Evolutionary conservation across 345 rosid genomes (phyloP).

Genomic region (Corymbia maculata): DNA sequence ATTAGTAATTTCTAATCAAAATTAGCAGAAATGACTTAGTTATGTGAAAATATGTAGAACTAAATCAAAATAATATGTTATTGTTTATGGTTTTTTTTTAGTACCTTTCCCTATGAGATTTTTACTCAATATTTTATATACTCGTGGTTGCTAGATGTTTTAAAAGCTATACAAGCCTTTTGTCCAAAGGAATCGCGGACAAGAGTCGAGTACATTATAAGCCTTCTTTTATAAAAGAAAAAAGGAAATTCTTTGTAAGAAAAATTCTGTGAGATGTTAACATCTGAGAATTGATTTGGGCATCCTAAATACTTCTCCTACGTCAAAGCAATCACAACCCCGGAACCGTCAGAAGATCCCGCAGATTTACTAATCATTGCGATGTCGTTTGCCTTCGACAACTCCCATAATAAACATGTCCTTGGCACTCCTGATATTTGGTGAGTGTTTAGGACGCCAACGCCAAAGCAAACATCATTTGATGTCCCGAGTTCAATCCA

Average conservation of each 20-base stretch:
- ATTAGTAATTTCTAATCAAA: rapidly evolving
- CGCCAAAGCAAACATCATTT: not conserved
- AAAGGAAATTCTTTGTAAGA: not conserved
- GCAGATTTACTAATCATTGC: not conserved
- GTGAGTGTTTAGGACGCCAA: not conserved
- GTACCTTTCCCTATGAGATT: not conserved
- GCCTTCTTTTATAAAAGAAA: too few species aligned
- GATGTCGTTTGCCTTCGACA: not conserved
- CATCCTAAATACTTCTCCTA: not conserved
- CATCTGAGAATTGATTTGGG: not conserved
- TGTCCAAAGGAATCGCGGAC: rapidly evolving
- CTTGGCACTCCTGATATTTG: not conserved
- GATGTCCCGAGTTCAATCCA: not conserved
- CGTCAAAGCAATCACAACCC: not conserved
- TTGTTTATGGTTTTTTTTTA: rapidly evolving
- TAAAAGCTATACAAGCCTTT: not conserved
- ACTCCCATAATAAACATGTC: not conserved
- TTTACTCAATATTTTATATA: not conserved
- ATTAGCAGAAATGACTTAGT: rapidly evolving
- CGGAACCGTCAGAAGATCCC: not conserved
- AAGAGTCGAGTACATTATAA: not conserved
- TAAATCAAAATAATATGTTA: rapidly evolving
- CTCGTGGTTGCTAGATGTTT: not conserved
- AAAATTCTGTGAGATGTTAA: not conserved
- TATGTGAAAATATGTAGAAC: rapidly evolving